Evolutionary conservation across 1,284 basidiomycete genomes (phyloP), one percentile per base, ranked within the genome.

Genomic region (Ceraceosorus guamensis): DNA sequence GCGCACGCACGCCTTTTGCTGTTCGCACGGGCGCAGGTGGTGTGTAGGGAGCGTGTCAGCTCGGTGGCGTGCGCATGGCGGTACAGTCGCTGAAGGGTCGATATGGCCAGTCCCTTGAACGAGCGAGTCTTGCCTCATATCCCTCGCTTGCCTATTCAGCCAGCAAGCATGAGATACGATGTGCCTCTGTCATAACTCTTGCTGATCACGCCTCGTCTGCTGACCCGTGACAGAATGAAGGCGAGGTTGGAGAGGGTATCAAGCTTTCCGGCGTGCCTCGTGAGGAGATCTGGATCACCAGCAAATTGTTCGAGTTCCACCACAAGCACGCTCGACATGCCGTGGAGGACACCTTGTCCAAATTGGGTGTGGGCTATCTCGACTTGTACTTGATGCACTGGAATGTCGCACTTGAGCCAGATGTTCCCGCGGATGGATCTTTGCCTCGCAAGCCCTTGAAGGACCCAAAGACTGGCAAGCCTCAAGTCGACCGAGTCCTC

Each of bases 301-400:
- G 85, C 57, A 90, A 92, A 78, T 8, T 41, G 37, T 8, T n/a
- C 37, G 8, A 41, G 8, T 8, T n/a, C 37, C n/a, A 8, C n/a
- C 37, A 8, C 8, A n/a, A 54, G 31, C 54, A 56, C 55, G 82
- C 79, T 37, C 84, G 85, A 0, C 77, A 87, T 13, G 87, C 87
- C 4, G 60, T 86, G 71, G 83, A 85, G 67, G 83, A 81, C 55
- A 87, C 87, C 32, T 80, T 91, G 52, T 78, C 81, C 66, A 82
- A 83, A 67, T 83, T 91, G 44, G 82, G 83, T 53, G 82, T 85
- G 2, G 80, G 82, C 35, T 89, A 90, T 77, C 81, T 90, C 55
- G 87, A 90, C 75, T 80, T 90, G 53, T 87, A 84, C 73, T 80
- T 91, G 55, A 84, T 89, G 83, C 87, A 89, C 79, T 88, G 84